These are phyloP conservation scores for Tulasnella sp. DNA, from an alignment of 768 basidiomycete genomes.

Conservation along the genomic window DNA sequence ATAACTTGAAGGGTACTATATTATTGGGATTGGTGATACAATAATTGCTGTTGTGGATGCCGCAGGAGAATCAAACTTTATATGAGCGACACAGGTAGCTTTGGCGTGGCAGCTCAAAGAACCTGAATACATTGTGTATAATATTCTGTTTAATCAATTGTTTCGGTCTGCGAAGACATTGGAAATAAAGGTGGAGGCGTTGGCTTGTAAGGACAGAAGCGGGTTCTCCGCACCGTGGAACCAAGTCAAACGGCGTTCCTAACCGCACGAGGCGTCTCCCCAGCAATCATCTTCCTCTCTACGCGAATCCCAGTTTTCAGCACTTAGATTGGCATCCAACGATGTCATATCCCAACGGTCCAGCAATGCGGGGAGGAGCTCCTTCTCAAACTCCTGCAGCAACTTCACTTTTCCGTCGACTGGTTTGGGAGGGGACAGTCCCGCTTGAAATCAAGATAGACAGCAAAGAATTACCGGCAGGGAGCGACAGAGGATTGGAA, in stretches of 20 bases:
- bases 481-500: slow-evolving; percentile 83
- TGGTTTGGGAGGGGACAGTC: slow-evolving; percentile 88
- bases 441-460: slow-evolving; percentile 87
- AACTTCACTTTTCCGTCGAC: slow-evolving; percentile 77
- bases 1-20: neutral
- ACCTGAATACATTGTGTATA: too few relatives aligned
- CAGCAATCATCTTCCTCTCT: neutral
- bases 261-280: neutral
- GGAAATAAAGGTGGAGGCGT: neutral
- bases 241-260: neutral
- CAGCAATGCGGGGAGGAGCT: slow-evolving; percentile 7
- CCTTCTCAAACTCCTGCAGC: slow-evolving; percentile 45
- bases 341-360: neutral
- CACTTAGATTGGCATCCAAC: neutral
- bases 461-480: slow-evolving; percentile 82
- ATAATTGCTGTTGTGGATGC: neutral
- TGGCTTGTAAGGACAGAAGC: neutral
- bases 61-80: neutral
- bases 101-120: too few relatives aligned
- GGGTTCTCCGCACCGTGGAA: neutral
- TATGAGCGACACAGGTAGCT: too few relatives aligned
- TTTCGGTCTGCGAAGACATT: too few relatives aligned
- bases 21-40: neutral
- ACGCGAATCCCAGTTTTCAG: neutral
- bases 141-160: neutral